Evolutionary conservation across 176 grass and related monocot genomes (phyloP).

Genomic region (Oryza rufipogon): DNA sequence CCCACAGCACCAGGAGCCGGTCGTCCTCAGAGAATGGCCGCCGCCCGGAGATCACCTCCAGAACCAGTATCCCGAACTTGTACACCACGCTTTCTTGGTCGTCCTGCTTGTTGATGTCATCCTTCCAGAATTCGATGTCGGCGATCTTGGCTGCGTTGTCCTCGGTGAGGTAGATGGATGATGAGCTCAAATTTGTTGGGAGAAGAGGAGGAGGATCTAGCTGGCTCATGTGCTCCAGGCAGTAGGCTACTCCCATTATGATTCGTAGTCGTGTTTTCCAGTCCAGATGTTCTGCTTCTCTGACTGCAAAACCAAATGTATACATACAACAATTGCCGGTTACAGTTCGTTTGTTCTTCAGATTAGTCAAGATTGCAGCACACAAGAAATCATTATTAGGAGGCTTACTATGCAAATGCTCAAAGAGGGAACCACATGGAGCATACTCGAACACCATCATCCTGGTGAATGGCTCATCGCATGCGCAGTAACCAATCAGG

Average conservation of each 20-base stretch:
- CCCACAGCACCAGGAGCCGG: slow-evolving; percentile 75
- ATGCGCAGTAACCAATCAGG: slow-evolving; percentile 73
- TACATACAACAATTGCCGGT: not conserved
- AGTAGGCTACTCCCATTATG: slow-evolving; percentile 82
- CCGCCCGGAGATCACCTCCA: slow-evolving; percentile 84
- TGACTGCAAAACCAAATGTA: slow-evolving; percentile 46
- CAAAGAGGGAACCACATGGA: slow-evolving; percentile 82
- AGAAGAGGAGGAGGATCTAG: slow-evolving; percentile 53
- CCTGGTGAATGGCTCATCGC: slow-evolving; percentile 68
- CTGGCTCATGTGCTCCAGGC: slow-evolving; percentile 64
- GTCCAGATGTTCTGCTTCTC: slow-evolving; percentile 80
- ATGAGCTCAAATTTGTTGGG: slow-evolving; percentile 66
- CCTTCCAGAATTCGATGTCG: slow-evolving; percentile 54
- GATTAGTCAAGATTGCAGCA: not conserved
- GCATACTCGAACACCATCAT: slow-evolving; percentile 93
- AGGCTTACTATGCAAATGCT: slow-evolving; percentile 86
- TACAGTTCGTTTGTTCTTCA: not conserved
- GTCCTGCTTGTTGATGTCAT: slow-evolving; percentile 21
- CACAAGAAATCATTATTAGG: not conserved
- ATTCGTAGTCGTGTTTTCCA: slow-evolving; percentile 66
- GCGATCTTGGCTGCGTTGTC: slow-evolving; percentile 88
- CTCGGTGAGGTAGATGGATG: slow-evolving; percentile 78
- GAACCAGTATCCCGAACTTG: slow-evolving; percentile 75
- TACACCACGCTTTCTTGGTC: slow-evolving; percentile 57
- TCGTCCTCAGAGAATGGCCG: slow-evolving; percentile 74